Conservation (phyloP, 257 asterid species). For the Salvia splendens region DNA sequence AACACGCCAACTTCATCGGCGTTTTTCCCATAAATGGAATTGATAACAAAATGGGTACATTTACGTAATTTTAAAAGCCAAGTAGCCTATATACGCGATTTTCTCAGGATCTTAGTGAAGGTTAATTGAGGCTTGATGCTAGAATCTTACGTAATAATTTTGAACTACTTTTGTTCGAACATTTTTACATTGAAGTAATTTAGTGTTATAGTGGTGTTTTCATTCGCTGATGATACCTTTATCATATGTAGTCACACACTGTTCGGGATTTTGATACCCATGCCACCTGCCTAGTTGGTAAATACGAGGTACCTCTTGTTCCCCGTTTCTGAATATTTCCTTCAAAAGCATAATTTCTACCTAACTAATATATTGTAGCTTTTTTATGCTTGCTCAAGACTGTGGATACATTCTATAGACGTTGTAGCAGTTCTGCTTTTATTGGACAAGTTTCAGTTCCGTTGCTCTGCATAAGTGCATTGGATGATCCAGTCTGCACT, state of each 20-base stretch:
- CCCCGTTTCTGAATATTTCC: constrained; percentile 2
- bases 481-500: constrained; percentile 82
- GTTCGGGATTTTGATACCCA: constrained; percentile 73
- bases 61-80: too few relatives aligned
- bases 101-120: not conserved
- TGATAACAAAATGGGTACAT: too few relatives aligned
- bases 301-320: constrained; percentile 55
- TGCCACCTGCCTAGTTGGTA: constrained; percentile 81
- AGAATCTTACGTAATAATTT: not conserved
- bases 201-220: not conserved
- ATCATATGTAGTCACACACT: constrained; percentile 58
- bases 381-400: constrained; percentile 44
- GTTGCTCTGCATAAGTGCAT: constrained; percentile 64
- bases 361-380: constrained; percentile 1
- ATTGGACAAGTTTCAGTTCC: constrained; percentile 61
- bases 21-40: too few relatives aligned
- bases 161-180: not conserved
- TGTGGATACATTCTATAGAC: constrained; percentile 73
- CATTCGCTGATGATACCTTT: constrained; percentile 29
- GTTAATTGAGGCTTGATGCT: not conserved
- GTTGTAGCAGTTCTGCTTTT: constrained; percentile 58
- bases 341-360: not conserved
- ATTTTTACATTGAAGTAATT: not conserved
- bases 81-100: too few relatives aligned
- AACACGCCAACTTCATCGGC: too few relatives aligned